These are phyloP conservation scores for Eucalyptus curtisii DNA, from an alignment of 345 rosid genomes.

Conservation along the genomic window DNA sequence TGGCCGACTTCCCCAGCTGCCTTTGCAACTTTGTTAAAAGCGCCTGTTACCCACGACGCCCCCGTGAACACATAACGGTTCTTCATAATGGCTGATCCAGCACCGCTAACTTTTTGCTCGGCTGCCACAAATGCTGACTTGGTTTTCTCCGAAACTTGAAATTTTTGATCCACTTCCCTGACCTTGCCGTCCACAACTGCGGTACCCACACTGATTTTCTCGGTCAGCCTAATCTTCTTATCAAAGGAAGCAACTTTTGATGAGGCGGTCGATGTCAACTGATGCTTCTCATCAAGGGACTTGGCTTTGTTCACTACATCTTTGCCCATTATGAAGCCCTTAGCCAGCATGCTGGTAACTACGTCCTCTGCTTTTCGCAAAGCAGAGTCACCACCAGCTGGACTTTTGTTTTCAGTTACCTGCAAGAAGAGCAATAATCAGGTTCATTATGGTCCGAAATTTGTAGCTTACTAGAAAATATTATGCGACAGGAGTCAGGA, in stretches of 20 bases:
- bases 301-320: slow-evolving; percentile 84
- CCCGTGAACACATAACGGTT: slow-evolving; percentile 73
- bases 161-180: slow-evolving; percentile 88
- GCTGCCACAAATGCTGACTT: slow-evolving; percentile 83
- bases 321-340: slow-evolving; percentile 79
- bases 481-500: background rate
- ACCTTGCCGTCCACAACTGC: slow-evolving; percentile 68
- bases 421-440: slow-evolving; percentile 4
- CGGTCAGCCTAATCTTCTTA: slow-evolving; percentile 72
- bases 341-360: slow-evolving; percentile 85
- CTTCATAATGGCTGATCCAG: slow-evolving; percentile 92
- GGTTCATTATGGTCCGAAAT: background rate
- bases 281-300: slow-evolving; percentile 83
- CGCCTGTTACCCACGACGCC: slow-evolving; percentile 79
- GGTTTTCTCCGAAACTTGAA: slow-evolving; percentile 92
- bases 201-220: slow-evolving; percentile 72
- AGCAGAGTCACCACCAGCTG: slow-evolving; percentile 56
- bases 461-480: background rate
- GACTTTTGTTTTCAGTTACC: slow-evolving; percentile 33
- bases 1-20: slow-evolving; percentile 97
- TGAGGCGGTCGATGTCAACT: slow-evolving; percentile 78
- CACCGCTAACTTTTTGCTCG: slow-evolving; percentile 73
- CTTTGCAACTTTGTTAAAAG: slow-evolving; percentile 73
- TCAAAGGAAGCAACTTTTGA: slow-evolving; percentile 80
- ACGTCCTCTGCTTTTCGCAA: slow-evolving; percentile 84